Evolutionary conservation across 2,329 filamentous ascomycete species (phyloP).

Genomic region (Sarocladiaceae sp.): DNA sequence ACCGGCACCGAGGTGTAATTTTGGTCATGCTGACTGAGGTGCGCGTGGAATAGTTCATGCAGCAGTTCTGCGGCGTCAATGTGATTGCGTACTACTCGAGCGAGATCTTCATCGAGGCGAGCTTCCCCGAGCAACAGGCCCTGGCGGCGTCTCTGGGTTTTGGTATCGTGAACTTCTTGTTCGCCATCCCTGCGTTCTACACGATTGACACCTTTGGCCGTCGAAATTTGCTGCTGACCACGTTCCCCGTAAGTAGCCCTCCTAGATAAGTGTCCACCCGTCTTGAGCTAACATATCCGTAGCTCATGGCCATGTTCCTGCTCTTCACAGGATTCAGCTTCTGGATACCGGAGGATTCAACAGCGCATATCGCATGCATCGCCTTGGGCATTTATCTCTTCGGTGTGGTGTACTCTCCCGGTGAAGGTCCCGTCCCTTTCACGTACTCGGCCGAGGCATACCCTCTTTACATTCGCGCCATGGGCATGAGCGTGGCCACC

Average conservation of each 20-base stretch:
- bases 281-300: background rate
- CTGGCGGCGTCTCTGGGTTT: slow-evolving; percentile 59
- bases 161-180: slow-evolving; percentile 62
- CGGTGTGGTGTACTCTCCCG: slow-evolving; percentile 35
- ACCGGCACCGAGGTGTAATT: slow-evolving; percentile 51
- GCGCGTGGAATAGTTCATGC: slow-evolving; percentile 46
- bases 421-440: slow-evolving; percentile 51
- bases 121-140: slow-evolving; percentile 46
- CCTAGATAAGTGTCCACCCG: background rate
- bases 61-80: slow-evolving; percentile 49
- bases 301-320: slow-evolving; percentile 51
- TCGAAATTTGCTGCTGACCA: slow-evolving; percentile 57
- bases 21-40: slow-evolving; percentile 23
- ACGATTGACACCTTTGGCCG: slow-evolving; percentile 62
- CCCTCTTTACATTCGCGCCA: slow-evolving; percentile 46
- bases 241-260: slow-evolving; percentile 44
- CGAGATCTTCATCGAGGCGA: slow-evolving; percentile 48
- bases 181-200: slow-evolving; percentile 58
- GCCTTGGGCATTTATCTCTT: slow-evolving; percentile 30
- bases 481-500: slow-evolving; percentile 43
- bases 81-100: slow-evolving; percentile 46
- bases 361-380: slow-evolving; percentile 25
- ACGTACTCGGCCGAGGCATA: slow-evolving; percentile 54
- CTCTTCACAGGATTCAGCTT: slow-evolving; percentile 45
- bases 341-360: slow-evolving; percentile 32